These are phyloP conservation scores for Barnettozyma pratensis DNA, from an alignment of 805 yeast genomes.

Conservation along the genomic window DNA sequence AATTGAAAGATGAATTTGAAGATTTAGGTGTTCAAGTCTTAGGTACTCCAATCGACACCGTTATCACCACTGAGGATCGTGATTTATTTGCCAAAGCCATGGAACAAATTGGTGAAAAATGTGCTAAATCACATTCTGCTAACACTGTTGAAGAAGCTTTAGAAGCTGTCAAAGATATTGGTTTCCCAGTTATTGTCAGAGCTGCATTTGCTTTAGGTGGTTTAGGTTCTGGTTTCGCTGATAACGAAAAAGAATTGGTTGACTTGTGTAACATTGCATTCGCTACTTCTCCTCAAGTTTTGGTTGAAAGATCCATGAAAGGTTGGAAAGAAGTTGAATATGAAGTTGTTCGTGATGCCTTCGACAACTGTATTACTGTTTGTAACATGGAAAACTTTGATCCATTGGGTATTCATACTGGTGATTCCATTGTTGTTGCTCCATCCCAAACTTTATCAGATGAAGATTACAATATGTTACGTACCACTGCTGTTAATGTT, in stretches of 20 bases:
- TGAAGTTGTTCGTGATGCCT: constrained; percentile 97
- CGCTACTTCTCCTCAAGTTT: constrained; percentile 93
- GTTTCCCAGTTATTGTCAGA: constrained; percentile 94
- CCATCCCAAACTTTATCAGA: constrained; percentile 97
- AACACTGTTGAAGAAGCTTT: constrained; percentile 75
- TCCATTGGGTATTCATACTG: constrained; percentile 97
- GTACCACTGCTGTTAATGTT: constrained; percentile 96
- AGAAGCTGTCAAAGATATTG: constrained; percentile 77
- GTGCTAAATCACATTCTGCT: constrained; percentile 91
- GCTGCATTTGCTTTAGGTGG: constrained; percentile 98
- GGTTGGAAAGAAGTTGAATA: constrained; percentile 99
- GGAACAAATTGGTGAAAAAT: constrained; percentile 92
- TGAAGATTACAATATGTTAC: constrained; percentile 95
- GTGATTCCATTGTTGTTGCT: constrained; percentile 98
- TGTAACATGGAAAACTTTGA: constrained; percentile 99
- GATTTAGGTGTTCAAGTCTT: constrained; percentile 87
- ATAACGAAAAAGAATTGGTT: constrained; percentile 74
- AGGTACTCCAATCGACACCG: constrained; percentile 94
- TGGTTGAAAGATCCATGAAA: constrained; percentile 94
- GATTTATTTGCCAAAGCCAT: constrained; percentile 91
- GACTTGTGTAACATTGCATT: constrained; percentile 87
- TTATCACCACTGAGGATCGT: constrained; percentile 97
- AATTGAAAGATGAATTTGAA: constrained; percentile 92
- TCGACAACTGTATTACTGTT: constrained; percentile 96
- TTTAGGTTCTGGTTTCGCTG: constrained; percentile 96